Conservation (phyloP, 2,329 filamentous ascomycete species). For the Colletotrichum brevisporum region DNA sequence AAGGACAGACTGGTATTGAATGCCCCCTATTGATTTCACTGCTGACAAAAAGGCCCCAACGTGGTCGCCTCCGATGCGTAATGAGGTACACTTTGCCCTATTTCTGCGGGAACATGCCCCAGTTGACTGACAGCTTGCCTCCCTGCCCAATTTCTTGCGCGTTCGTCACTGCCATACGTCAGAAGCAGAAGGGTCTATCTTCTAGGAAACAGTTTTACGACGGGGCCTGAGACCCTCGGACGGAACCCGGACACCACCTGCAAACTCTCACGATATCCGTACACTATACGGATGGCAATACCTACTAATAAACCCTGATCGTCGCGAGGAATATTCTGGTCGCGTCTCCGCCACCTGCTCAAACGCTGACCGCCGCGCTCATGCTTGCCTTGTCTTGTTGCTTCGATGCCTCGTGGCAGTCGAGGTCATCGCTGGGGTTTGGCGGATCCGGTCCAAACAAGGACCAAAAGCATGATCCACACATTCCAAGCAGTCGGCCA, state of each 20-base stretch:
- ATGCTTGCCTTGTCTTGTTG: conserved; percentile 1
- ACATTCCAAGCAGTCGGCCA: conserved; percentile 35
- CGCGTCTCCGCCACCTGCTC: background rate
- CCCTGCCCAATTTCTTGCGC: conserved; percentile 1
- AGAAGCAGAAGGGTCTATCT: conserved; percentile 23
- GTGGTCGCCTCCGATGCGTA: conserved; percentile 1
- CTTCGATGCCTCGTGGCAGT: conserved; percentile 23
- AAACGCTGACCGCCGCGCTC: background rate
- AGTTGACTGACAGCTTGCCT: conserved; percentile 4
- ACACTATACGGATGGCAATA: background rate
- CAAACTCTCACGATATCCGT: background rate
- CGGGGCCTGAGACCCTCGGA: conserved; percentile 1
- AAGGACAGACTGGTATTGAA: background rate
- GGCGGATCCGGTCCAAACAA: conserved; percentile 33
- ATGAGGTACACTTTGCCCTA: conserved; percentile 9
- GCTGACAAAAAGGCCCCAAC: conserved; percentile 30
- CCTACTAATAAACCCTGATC: background rate
- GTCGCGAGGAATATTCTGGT: conserved; percentile 8
- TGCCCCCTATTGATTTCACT: background rate
- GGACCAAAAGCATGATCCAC: conserved; percentile 39
- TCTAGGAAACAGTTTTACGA: background rate
- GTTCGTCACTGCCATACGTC: conserved; percentile 29
- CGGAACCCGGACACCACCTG: conserved; percentile 1
- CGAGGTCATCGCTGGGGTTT: conserved; percentile 6
- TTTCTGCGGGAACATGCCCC: conserved; percentile 15